These are phyloP conservation scores for Coemansia sp. DNA, from an alignment of 192 early-diverging fungal species.

Conservation along the genomic window DNA sequence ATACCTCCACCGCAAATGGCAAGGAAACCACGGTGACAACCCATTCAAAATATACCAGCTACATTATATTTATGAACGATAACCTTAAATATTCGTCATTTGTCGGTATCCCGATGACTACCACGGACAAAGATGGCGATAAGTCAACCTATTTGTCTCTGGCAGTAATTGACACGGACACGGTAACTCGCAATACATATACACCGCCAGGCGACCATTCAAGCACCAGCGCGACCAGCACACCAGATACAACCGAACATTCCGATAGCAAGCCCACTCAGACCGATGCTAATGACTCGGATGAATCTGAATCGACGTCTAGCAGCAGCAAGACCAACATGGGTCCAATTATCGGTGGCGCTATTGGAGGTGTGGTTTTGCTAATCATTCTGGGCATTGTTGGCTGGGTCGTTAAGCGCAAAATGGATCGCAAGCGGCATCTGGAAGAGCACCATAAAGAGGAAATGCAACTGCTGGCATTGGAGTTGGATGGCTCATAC, in stretches of 20 bases:
- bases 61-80: constrained; percentile 44
- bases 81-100: constrained; percentile 20
- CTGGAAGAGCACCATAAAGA: constrained; percentile 41
- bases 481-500: constrained; percentile 47
- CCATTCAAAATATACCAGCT: constrained; percentile 28
- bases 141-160: constrained; percentile 24
- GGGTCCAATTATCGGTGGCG: constrained; percentile 34
- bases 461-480: constrained; percentile 44
- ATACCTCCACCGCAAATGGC: constrained; percentile 11
- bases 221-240: no score
- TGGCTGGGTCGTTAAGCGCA: constrained; percentile 35
- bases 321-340: constrained; percentile 12
- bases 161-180: constrained; percentile 2
- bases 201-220: background rate
- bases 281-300: background rate
- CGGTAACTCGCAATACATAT: constrained; percentile 10
- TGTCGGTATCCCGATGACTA: constrained; percentile 30
- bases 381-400: constrained; percentile 18
- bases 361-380: constrained; percentile 21
- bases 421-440: constrained; percentile 34
- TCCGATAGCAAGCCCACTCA: background rate
- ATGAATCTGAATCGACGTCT: background rate
- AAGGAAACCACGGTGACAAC: constrained; percentile 8
- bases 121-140: constrained; percentile 25
- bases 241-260: background rate